phyloP scores from a whole-genome alignment of 108 stramenopile genomes.

The Conticribra guillardii region DNA sequence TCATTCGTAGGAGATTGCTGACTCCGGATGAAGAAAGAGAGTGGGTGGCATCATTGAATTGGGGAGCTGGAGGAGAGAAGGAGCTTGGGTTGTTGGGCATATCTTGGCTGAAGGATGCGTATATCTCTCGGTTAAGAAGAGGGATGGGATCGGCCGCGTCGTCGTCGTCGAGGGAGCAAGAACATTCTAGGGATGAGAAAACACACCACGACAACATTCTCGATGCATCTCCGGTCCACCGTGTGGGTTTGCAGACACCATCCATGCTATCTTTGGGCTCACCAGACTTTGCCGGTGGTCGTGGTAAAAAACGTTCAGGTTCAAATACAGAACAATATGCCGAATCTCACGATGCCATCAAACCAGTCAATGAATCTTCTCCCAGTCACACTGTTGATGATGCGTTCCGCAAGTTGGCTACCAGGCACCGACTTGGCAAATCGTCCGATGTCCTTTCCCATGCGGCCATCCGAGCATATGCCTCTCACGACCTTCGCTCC shows the following conservation, averaged over 20 bases:
- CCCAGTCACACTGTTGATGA: slow-evolving; percentile 48
- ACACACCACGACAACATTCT: slow-evolving; percentile 1
- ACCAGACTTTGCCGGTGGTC: slow-evolving; percentile 16
- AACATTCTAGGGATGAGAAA: not conserved
- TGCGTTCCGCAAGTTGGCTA: slow-evolving; percentile 66
- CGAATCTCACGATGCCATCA: not conserved
- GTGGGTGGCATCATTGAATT: slow-evolving; percentile 36
- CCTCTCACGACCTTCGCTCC: slow-evolving; percentile 58
- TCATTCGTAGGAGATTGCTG: slow-evolving; percentile 53
- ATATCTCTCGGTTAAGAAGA: slow-evolving; percentile 55
- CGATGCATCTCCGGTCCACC: slow-evolving; percentile 22
- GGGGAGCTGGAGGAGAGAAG: slow-evolving; percentile 9
- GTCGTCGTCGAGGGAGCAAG: not conserved
- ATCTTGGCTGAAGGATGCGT: slow-evolving; percentile 65
- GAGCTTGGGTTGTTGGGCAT: slow-evolving; percentile 28
- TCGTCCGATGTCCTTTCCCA: slow-evolving; percentile 77
- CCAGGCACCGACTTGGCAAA: slow-evolving; percentile 58
- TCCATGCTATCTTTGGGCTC: slow-evolving; percentile 21
- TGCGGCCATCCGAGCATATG: slow-evolving; percentile 78
- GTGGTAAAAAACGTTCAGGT: slow-evolving; percentile 1
- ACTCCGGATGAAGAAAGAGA: slow-evolving; percentile 51
- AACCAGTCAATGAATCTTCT: not conserved
- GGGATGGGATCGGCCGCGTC: slow-evolving; percentile 5
- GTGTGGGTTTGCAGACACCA: slow-evolving; percentile 35
- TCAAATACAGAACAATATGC: not conserved